These are phyloP conservation scores for Bassia scoparia DNA, from an alignment of 148 eudicot genomes.

Conservation along the genomic window DNA sequence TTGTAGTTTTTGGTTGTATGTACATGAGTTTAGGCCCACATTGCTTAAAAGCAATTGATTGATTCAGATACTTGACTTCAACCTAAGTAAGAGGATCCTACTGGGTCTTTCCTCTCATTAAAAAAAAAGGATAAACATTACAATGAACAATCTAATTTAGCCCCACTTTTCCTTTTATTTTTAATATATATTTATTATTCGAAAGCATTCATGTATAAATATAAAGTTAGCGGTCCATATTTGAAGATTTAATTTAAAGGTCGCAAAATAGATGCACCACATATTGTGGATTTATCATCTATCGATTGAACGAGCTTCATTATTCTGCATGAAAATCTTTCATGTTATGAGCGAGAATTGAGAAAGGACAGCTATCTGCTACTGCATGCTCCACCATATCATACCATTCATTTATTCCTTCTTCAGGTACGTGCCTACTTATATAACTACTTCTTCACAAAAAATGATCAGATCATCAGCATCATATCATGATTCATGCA, in stretches of 20 bases:
- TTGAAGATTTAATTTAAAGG: too few relatives aligned
- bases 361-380: too few relatives aligned
- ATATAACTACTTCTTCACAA: too few relatives aligned
- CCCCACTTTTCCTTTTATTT: not conserved
- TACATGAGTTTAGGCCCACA: conserved; percentile 16
- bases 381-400: too few relatives aligned
- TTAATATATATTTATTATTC: not conserved
- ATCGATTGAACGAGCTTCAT: too few relatives aligned
- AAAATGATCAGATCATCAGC: too few relatives aligned
- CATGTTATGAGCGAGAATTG: too few relatives aligned
- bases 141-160: not conserved
- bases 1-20: not conserved
- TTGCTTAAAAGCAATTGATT: conserved; percentile 49
- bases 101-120: conserved; percentile 24
- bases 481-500: too few relatives aligned
- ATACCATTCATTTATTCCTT: too few relatives aligned
- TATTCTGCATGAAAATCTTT: too few relatives aligned
- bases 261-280: not conserved
- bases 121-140: conserved; percentile 17
- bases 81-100: conserved; percentile 36
- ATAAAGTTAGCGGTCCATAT: not conserved
- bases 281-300: not conserved
- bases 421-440: too few relatives aligned
- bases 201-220: conserved; percentile 11
- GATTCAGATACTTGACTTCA: conserved; percentile 50